phyloP scores from a whole-genome alignment of 2,329 filamentous ascomycete genomes.

The Trichoderma citrinoviride region DNA sequence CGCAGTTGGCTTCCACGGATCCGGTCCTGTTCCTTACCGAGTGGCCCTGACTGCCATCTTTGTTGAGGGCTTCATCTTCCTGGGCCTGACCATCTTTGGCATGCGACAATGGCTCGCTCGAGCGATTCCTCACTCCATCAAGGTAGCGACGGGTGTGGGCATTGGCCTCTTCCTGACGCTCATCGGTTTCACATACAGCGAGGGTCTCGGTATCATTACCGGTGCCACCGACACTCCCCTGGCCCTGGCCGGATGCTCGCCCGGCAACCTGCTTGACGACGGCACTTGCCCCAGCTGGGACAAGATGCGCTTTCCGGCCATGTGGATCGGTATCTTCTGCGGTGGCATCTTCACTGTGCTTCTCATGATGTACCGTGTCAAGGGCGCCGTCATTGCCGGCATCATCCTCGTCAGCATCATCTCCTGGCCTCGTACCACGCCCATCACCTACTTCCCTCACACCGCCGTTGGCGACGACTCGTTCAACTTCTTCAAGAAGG shows the following conservation, averaged over 20 bases:
- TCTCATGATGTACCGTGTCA: constrained; percentile 81
- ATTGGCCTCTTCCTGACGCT: constrained; percentile 80
- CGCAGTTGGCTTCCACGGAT: constrained; percentile 69
- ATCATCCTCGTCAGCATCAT: constrained; percentile 83
- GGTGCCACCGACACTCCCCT: constrained; percentile 67
- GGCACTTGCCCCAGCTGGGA: constrained; percentile 60
- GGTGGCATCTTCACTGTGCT: constrained; percentile 77
- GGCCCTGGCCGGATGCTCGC: constrained; percentile 69
- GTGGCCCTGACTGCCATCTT: constrained; percentile 84
- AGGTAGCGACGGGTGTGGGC: constrained; percentile 80
- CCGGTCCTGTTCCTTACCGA: constrained; percentile 68
- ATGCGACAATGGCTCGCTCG: constrained; percentile 86
- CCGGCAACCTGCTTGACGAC: constrained; percentile 39
- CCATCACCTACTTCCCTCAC: constrained; percentile 79
- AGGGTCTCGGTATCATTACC: constrained; percentile 76
- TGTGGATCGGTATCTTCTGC: constrained; percentile 89
- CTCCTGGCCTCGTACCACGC: constrained; percentile 77
- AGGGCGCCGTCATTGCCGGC: constrained; percentile 80
- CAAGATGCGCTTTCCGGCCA: constrained; percentile 78
- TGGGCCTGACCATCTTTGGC: constrained; percentile 73
- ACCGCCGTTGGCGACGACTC: constrained; percentile 63
- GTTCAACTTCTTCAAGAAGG: constrained; percentile 86
- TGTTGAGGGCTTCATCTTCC: constrained; percentile 83
- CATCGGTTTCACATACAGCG: constrained; percentile 74
- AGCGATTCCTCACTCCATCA: constrained; percentile 79